A percentile compares a stretch with the other conserved stretches of the same genome.
These are phyloP conservation scores for Lindgomyces ingoldianus DNA, from an alignment of 495 filamentous ascomycete genomes.

Conservation along the genomic window DNA sequence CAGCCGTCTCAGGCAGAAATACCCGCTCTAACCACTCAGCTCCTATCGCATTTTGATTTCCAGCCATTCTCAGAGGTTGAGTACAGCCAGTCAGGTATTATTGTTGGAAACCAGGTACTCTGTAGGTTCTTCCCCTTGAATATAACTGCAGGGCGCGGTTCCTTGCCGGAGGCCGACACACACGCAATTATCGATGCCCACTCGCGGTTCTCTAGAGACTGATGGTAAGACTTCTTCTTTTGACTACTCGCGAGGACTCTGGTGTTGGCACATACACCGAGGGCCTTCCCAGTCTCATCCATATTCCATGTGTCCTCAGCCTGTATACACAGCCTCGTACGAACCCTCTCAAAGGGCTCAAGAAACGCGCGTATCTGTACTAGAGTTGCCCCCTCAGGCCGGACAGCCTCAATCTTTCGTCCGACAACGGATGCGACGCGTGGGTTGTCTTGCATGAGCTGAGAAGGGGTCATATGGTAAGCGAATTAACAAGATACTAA, in stretches of 20 bases:
- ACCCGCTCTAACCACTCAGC: background rate
- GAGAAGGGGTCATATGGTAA: too few species aligned
- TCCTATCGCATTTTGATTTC: background rate
- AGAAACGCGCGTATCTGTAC: background rate
- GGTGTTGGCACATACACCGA: constrained; percentile 1
- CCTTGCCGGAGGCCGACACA: background rate
- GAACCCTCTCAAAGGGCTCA: background rate
- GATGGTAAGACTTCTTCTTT: background rate
- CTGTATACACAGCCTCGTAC: background rate
- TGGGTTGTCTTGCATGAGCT: background rate
- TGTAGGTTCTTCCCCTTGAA: background rate
- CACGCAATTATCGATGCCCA: constrained; percentile 1
- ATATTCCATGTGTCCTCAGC: background rate
- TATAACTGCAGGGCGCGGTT: background rate
- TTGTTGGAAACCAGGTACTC: background rate
- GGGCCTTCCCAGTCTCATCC: background rate
- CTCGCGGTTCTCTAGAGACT: constrained; percentile 2
- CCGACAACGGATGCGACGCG: background rate
- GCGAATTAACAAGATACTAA: too few species aligned
- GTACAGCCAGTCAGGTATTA: background rate
- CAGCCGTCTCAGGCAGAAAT: background rate
- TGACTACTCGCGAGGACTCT: background rate
- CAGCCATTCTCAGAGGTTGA: background rate
- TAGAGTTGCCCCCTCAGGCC: background rate
- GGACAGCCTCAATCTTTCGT: background rate